A percentile compares a stretch with the other conserved stretches of the same genome.
Evolutionary conservation across 129 eudicot genomes (phyloP).

Genomic region (Flaveria bidentis): DNA sequence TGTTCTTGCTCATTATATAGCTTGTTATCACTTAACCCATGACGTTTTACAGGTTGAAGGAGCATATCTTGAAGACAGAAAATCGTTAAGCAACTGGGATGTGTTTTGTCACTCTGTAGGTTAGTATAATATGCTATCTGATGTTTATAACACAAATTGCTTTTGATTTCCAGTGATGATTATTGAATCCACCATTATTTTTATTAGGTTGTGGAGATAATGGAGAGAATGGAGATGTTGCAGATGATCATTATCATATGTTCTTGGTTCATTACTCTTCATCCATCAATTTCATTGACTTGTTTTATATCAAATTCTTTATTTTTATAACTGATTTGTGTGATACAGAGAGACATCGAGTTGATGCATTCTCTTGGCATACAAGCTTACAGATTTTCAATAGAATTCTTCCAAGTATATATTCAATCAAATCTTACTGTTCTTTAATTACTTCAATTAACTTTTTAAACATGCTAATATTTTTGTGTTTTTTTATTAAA

Average conservation of each 20-base stretch:
- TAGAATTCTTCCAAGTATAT: constrained; percentile 66
- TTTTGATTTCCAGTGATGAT: neutral
- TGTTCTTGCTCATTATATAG: neutral
- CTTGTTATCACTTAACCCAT: neutral
- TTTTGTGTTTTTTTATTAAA: neutral
- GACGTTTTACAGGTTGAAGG: constrained; percentile 68
- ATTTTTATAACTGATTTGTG: neutral
- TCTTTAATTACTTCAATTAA: neutral
- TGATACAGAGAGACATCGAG: constrained; percentile 67
- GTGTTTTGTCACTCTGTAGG: constrained; percentile 49
- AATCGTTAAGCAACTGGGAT: constrained; percentile 74
- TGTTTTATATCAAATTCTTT: neutral
- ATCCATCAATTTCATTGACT: neutral
- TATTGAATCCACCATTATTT: constrained; percentile 25
- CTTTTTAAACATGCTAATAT: neutral
- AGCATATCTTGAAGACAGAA: constrained; percentile 76
- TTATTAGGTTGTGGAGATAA: constrained; percentile 35
- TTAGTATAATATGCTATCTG: neutral
- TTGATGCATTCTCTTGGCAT: constrained; percentile 62
- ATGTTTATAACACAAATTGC: neutral
- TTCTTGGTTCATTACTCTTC: constrained; percentile 35
- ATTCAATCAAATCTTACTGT: neutral
- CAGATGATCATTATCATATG: constrained; percentile 82
- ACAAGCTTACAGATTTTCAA: constrained; percentile 67
- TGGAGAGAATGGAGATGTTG: constrained; percentile 52